Evolutionary conservation across 1,284 basidiomycete genomes (phyloP).

Genomic region (Macrocystidia cucumis): DNA sequence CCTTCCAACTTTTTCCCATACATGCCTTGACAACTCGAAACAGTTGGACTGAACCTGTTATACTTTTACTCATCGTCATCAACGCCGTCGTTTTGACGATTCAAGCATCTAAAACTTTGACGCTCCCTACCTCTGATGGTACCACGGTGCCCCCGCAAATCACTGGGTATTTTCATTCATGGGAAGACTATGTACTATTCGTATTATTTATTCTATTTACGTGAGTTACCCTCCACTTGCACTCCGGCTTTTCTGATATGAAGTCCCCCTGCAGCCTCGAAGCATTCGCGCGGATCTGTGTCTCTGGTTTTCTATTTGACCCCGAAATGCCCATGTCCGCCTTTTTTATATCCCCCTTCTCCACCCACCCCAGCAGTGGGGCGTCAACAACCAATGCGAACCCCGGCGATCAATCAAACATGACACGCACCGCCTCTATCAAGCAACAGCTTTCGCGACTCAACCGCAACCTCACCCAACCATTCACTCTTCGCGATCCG

Average conservation of each 20-base stretch:
- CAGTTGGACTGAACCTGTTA: constrained; percentile 84
- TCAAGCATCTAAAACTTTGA: constrained; percentile 59
- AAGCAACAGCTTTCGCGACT: constrained; percentile 29
- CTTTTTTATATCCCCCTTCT: constrained; percentile 41
- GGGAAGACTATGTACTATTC: constrained; percentile 87
- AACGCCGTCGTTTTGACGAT: constrained; percentile 82
- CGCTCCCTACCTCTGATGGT: constrained; percentile 36
- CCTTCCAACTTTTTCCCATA: constrained; percentile 4
- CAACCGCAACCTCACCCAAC: constrained; percentile 29
- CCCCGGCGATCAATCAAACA: constrained; percentile 23
- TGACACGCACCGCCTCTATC: constrained; percentile 23
- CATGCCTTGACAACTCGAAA: constrained; percentile 1
- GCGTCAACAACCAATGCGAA: constrained; percentile 15
- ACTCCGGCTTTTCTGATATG: constrained; percentile 4
- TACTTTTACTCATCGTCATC: constrained; percentile 79
- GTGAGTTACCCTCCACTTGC: constrained; percentile 34
- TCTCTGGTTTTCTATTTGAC: constrained; percentile 88
- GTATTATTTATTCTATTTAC: constrained; percentile 83
- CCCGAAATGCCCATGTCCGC: constrained; percentile 63
- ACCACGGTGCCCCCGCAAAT: constrained; percentile 36
- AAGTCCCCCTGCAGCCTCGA: constrained; percentile 53
- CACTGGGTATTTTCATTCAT: constrained; percentile 76
- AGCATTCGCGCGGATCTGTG: constrained; percentile 82
- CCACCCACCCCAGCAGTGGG: constrained; percentile 18
- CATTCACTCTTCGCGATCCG: constrained; percentile 30